Evolutionary conservation across 177 flowering plant species (phyloP).

Genomic region (Tripterygium wilfordii): DNA sequence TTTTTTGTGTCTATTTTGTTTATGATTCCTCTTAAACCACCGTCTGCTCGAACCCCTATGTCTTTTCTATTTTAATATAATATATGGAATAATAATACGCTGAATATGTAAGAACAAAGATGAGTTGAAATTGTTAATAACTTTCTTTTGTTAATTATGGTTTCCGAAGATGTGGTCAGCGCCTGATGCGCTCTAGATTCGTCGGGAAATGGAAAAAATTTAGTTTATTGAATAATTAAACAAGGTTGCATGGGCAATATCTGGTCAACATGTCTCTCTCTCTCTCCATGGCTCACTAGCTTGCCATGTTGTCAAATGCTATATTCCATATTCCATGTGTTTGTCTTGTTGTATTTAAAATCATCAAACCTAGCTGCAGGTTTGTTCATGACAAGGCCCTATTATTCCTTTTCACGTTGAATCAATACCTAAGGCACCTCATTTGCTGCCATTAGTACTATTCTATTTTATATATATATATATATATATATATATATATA

Average conservation of each 20-base stretch:
- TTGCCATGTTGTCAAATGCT: slow-evolving; percentile 32
- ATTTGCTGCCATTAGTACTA: too few species aligned
- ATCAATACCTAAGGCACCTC: neutral
- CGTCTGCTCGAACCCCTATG: too few species aligned
- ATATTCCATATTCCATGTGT: slow-evolving; percentile 58
- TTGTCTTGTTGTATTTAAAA: slow-evolving; percentile 33
- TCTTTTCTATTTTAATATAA: too few species aligned
- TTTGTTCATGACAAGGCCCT: neutral
- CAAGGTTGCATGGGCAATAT: slow-evolving; percentile 12
- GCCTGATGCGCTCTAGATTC: slow-evolving; percentile 91
- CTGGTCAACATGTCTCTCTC: slow-evolving; percentile 48
- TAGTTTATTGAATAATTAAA: slow-evolving; percentile 6
- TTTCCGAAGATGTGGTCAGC: slow-evolving; percentile 70
- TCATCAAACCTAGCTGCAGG: neutral
- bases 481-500: too few species aligned
- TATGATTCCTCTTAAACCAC: too few species aligned
- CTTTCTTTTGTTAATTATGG: slow-evolving; percentile 38
- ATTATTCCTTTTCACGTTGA: neutral
- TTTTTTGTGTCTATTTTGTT: too few species aligned
- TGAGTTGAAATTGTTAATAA: slow-evolving; percentile 14
- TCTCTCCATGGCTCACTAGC: too few species aligned
- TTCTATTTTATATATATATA: too few species aligned
- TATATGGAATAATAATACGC: too few species aligned
- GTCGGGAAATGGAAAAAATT: slow-evolving; percentile 48
- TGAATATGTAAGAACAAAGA: slow-evolving; percentile 15